phyloP scores from a whole-genome alignment of 345 rosid species.

The Noccaea bulbosa region DNA sequence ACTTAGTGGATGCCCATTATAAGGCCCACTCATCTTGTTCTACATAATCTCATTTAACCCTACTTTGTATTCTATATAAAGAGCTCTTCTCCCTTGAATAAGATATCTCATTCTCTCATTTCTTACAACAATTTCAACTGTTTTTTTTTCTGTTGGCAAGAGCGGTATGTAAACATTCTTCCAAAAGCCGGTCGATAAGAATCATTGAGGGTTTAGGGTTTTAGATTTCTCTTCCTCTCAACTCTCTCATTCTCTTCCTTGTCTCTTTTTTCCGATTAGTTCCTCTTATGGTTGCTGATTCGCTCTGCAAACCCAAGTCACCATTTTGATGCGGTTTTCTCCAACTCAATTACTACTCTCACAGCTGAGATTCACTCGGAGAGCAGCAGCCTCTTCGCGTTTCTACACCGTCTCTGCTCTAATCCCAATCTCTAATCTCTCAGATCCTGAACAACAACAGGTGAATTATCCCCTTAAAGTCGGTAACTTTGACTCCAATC shows the following conservation, averaged over 20 bases:
- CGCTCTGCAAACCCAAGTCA: neutral
- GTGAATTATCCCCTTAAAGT: conserved; percentile 6
- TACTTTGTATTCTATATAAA: too few species aligned
- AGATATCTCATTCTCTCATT: too few species aligned
- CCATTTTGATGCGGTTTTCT: conserved; percentile 44
- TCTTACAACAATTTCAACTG: too few species aligned
- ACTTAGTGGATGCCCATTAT: too few species aligned
- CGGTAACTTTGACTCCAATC: neutral
- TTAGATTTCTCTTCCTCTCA: neutral
- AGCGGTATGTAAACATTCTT: too few species aligned
- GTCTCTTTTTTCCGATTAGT: neutral
- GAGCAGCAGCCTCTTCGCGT: conserved; percentile 26
- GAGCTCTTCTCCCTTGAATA: too few species aligned
- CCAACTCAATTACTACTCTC: conserved; percentile 22
- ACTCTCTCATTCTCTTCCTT: neutral
- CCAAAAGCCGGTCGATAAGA: too few species aligned
- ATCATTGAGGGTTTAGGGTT: neutral
- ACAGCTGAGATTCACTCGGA: conserved; percentile 21
- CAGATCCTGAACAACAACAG: conserved; percentile 33
- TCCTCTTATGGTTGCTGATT: neutral
- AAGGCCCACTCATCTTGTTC: too few species aligned
- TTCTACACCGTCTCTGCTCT: conserved; percentile 39
- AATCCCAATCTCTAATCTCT: conserved; percentile 32
- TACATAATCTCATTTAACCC: too few species aligned
- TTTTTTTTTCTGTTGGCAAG: too few species aligned